A percentile compares a stretch with the other conserved stretches of the same genome.
Conservation (phyloP, 352 stramenopile species). For the Phytophthora fragariaefolia region DNA sequence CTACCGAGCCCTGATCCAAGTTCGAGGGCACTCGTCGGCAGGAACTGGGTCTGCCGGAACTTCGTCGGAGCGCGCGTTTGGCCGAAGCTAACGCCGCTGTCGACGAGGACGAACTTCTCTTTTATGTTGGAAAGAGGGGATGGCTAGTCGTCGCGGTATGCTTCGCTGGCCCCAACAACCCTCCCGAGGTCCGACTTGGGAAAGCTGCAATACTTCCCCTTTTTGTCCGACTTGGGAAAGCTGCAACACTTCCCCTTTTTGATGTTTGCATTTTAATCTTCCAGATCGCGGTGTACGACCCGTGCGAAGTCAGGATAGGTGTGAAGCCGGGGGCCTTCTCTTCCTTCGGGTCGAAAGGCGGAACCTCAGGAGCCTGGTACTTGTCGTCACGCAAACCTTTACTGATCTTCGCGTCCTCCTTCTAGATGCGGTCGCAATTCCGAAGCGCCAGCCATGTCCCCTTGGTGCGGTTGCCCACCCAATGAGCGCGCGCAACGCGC, state of each 20-base stretch:
- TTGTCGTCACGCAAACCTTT: background rate
- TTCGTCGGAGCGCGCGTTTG: background rate
- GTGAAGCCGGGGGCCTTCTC: background rate
- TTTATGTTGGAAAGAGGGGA: background rate
- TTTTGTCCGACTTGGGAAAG: too few relatives aligned
- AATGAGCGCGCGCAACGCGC: background rate
- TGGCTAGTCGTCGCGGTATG: background rate
- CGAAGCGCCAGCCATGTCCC: background rate
- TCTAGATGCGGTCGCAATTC: background rate
- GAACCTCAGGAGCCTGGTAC: background rate
- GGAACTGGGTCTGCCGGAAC: background rate
- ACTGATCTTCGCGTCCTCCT: background rate
- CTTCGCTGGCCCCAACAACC: background rate
- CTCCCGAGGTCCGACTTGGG: background rate
- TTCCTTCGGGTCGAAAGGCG: background rate
- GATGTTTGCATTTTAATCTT: background rate
- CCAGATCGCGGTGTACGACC: background rate
- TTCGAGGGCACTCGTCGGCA: background rate
- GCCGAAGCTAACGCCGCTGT: constrained; percentile 4
- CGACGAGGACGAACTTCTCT: constrained; percentile 12
- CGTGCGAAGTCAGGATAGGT: background rate
- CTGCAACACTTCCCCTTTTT: background rate
- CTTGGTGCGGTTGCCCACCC: background rate
- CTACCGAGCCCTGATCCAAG: background rate
- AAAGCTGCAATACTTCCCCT: background rate